Evolutionary conservation across 371 early-diverging fungal species (phyloP).

Genomic region (Haplosporangium sp.): DNA sequence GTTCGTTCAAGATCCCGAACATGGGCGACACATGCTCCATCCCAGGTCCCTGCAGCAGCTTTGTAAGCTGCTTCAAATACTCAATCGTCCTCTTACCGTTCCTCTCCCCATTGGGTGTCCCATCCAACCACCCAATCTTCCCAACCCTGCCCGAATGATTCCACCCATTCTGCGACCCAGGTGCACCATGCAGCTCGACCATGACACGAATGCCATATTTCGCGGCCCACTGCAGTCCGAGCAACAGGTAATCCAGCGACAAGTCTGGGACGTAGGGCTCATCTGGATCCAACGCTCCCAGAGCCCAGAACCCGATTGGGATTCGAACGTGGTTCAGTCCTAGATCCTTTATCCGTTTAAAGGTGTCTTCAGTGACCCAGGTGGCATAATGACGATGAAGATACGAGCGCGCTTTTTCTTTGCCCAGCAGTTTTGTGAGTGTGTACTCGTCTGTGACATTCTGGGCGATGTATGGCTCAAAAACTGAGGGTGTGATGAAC

Average conservation of each 20-base stretch:
- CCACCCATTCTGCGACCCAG: constrained; percentile 85
- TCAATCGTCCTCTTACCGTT: constrained; percentile 51
- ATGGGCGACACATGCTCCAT: constrained; percentile 63
- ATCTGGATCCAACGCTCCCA: constrained; percentile 57
- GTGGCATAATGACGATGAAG: constrained; percentile 70
- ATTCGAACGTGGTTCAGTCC: constrained; percentile 83
- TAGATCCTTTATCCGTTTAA: constrained; percentile 67
- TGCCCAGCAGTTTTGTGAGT: constrained; percentile 68
- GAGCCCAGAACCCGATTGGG: constrained; percentile 82
- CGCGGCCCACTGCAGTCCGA: constrained; percentile 74
- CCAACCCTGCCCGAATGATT: constrained; percentile 71
- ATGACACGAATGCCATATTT: constrained; percentile 77
- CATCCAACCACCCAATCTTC: constrained; percentile 60
- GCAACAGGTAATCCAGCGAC: constrained; percentile 65
- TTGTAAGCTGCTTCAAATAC: constrained; percentile 55
- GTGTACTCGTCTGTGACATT: constrained; percentile 73
- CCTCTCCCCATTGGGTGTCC: constrained; percentile 45
- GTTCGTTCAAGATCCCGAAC: constrained; percentile 65
- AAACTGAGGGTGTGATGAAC: constrained; percentile 77
- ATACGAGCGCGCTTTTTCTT: constrained; percentile 61
- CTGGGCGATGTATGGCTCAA: constrained; percentile 66
- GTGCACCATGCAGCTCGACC: constrained; percentile 81
- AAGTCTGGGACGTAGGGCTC: constrained; percentile 73
- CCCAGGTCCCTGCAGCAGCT: constrained; percentile 59
- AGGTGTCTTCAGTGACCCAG: constrained; percentile 79